Conservation (phyloP, 2,329 filamentous ascomycete genomes). For the Xylariomycetidae sp. region DNA sequence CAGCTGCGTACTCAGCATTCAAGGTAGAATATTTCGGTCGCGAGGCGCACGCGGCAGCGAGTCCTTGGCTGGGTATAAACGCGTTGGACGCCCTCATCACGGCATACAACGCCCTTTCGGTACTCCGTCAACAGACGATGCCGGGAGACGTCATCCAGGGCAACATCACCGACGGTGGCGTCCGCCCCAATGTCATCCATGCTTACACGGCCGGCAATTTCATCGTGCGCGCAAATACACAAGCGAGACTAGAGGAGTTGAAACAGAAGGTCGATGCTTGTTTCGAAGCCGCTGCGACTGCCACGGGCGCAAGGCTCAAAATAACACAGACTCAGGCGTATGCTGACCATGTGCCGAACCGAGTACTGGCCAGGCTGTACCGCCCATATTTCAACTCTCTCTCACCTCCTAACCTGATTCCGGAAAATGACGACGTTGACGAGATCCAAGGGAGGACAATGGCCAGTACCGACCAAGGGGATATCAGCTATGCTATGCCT, state of each 20-base stretch:
- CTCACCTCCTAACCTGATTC: constrained; percentile 29
- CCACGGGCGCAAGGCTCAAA: constrained; percentile 45
- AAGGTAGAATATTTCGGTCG: constrained; percentile 49
- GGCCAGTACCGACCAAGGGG: constrained; percentile 56
- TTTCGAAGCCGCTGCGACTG: constrained; percentile 42
- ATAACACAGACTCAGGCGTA: constrained; percentile 41
- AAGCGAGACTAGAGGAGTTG: constrained; percentile 35
- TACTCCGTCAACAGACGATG: constrained; percentile 52
- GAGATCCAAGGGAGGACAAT: constrained; percentile 37
- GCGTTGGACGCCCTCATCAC: constrained; percentile 53
- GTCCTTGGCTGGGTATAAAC: constrained; percentile 57
- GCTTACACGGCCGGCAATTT: constrained; percentile 33
- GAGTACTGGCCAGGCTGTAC: constrained; percentile 41
- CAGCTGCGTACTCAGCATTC: constrained; percentile 45
- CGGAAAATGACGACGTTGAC: constrained; percentile 34
- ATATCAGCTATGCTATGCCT: constrained; percentile 54
- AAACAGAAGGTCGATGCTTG: constrained; percentile 38
- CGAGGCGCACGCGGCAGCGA: constrained; percentile 51
- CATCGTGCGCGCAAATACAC: constrained; percentile 25
- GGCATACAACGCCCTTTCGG: constrained; percentile 42
- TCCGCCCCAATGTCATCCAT: constrained; percentile 53
- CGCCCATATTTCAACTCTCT: constrained; percentile 39
- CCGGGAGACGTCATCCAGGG: constrained; percentile 47
- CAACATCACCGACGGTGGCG: constrained; percentile 49
- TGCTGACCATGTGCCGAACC: constrained; percentile 51